Evolutionary conservation across 2,329 filamentous ascomycete species (phyloP), one percentile per base, ranked within the genome.

Genomic region (Colletotrichum lini): DNA sequence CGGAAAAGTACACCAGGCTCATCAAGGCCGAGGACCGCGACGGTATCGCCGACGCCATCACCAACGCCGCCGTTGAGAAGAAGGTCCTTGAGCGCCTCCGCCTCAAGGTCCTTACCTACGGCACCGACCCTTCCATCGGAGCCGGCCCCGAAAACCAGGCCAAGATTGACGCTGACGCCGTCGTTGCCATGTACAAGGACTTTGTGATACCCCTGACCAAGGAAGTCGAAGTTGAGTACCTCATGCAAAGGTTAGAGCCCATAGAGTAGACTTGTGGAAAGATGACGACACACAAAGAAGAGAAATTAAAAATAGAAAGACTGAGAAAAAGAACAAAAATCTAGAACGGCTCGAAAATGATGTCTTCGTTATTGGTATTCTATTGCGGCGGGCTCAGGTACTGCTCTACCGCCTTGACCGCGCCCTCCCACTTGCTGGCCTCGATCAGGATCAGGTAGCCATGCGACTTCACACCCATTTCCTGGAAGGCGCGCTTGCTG

Each of bases 141-240:
- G 84, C 85, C 15, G 84, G 84, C 53, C 84, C 84, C 8, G 85
- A 87, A 18, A 87, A 86, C n/a, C 84, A 86, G 67, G 86, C 85
- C 74, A 98, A 98, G 88, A 97, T 99, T 78, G 91, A 98, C 79
- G 94, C 93, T 2, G 94, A 98, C 72, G 95, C 95, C 1, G 94
- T 98, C 30, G 94, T 97, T 62, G 87, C 88, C 73, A 96, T 97
- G 92, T 98, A 98, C 84, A 90, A 91, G 87, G 90, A 98, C 80
- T 94, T 93, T 83, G 95, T 99, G 72, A 99, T 99, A 76, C 96
- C 96, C 0, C 83, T 98, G 80, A 99, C 96, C n/a, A 99, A 99
- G 82, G 93, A 95, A 74, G 96, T 99, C 50, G 96, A 99, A 86
- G 95, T 99, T 12, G 96, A 99, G 77, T 99, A 99, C 81, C 86